Evolutionary conservation across 2,329 filamentous ascomycete genomes (phyloP).

Genomic region (Chrysoporthe puriensis): DNA sequence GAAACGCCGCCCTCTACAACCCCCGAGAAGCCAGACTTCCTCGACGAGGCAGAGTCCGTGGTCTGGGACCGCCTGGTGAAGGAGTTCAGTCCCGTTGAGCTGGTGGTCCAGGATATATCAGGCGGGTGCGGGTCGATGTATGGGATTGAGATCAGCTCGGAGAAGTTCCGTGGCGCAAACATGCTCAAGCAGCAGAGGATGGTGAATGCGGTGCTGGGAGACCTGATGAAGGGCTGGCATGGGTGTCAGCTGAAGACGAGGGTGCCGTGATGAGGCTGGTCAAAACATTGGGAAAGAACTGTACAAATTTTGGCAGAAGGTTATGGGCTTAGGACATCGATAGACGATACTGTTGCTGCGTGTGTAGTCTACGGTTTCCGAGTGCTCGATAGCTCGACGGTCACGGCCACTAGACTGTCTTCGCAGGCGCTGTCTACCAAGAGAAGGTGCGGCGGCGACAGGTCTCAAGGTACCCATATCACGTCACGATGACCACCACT

Average conservation of each 20-base stretch:
- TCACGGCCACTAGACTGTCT: neutral
- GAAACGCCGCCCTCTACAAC: slow-evolving; percentile 23
- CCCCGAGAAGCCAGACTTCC: slow-evolving; percentile 51
- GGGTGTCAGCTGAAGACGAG: slow-evolving; percentile 79
- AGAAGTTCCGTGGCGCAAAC: slow-evolving; percentile 69
- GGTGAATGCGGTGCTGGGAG: slow-evolving; percentile 74
- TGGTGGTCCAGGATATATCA: slow-evolving; percentile 76
- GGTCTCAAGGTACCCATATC: neutral
- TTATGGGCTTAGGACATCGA: neutral
- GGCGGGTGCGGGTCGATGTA: slow-evolving; percentile 90
- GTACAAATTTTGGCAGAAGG: neutral
- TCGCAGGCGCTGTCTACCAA: neutral
- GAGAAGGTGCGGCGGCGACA: neutral
- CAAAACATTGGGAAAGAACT: neutral
- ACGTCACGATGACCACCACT: neutral
- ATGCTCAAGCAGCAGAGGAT: slow-evolving; percentile 83
- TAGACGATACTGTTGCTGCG: neutral
- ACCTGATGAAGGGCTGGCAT: slow-evolving; percentile 81
- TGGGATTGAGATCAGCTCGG: slow-evolving; percentile 75
- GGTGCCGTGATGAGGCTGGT: slow-evolving; percentile 42
- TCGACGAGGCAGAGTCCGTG: slow-evolving; percentile 59
- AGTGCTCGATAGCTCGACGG: neutral
- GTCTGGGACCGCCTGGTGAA: slow-evolving; percentile 59
- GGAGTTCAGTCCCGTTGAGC: slow-evolving; percentile 54
- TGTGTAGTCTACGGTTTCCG: neutral